Base-by-base conservation (phyloP, 208 protist species). In the Leishmania amazonensis region DNA sequence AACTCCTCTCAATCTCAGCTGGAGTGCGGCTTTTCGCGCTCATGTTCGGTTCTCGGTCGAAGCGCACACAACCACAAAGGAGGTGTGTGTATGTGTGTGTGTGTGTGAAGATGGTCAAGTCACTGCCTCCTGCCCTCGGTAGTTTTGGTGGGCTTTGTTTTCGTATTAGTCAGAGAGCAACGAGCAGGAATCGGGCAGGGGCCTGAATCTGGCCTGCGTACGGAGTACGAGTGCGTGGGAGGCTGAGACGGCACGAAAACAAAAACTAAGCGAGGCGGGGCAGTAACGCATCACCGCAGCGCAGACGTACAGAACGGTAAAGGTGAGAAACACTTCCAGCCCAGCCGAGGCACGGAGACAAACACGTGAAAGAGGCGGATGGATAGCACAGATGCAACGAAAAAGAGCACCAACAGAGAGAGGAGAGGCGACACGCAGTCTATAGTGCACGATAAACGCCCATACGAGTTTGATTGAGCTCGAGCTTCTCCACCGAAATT, bases 1-100 rank as follows among this genome's bases (percentile, higher is more conserved):
- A 38, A 58, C 83, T 57, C 58, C 64, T 64, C 75, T 86, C 78
- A 5, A 86, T 72, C 64, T 58, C 78, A 47, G 75, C 83, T 15
- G 83, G 83, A 2, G 21, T 31, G 24, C 51, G 57, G 54, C 13
- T 53, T 35, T 80, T 82, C 53, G 51, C n/a, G 65, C 62, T 77
- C 83, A 83, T 86, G 5, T 28, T 42, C 40, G n/a, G 0, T 54
- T 76, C 47, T 76, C 47, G n/a, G 73, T 38, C 73, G 28, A 75
- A 38, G 71, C 35, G 47, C 28, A 40, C 62, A 38, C 67, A 72
- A 49, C 1, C 35, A n/a, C 21, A 64, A 64, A 64, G 28, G 58
- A 17, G 8, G 28, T 9, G 62, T 4, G 31, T 17, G 6, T 5
- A 67, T n/a, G n/a, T 35, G 31, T 35, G 31, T 35, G 31, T 35